These are phyloP conservation scores for Cinchona pubescens DNA, from an alignment of 257 asterid species.

Conservation along the genomic window DNA sequence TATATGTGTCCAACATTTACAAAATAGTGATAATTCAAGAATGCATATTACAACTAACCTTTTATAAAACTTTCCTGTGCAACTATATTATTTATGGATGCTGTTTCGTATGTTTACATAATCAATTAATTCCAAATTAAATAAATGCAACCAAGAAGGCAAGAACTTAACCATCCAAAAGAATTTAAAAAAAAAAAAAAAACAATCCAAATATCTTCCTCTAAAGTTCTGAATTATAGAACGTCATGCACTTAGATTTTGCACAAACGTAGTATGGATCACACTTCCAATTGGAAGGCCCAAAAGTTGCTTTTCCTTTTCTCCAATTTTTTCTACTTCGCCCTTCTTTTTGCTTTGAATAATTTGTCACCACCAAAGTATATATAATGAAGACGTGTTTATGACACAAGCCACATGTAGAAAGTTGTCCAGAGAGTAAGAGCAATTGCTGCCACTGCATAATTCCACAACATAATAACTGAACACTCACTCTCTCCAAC, in stretches of 20 bases:
- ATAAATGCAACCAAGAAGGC: background rate
- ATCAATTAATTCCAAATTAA: background rate
- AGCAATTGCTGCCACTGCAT: slow-evolving; percentile 24
- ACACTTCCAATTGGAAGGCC: background rate
- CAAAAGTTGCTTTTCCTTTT: background rate
- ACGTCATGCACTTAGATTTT: background rate
- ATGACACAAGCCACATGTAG: slow-evolving; percentile 30
- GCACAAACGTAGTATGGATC: background rate
- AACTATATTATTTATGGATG: no score
- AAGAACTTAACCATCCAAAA: background rate
- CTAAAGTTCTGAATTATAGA: no score
- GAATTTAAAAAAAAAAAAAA: background rate
- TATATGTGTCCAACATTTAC: no score
- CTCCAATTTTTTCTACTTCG: background rate
- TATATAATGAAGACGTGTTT: background rate
- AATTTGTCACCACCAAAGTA: background rate
- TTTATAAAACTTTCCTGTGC: no score
- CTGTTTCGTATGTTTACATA: no score
- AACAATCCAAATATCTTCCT: background rate
- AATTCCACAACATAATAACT: slow-evolving; percentile 35
- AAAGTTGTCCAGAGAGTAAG: slow-evolving; percentile 31
- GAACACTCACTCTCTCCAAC: slow-evolving; percentile 34
- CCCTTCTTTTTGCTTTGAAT: background rate
- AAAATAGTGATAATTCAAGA: no score
- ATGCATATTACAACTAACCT: no score